These are phyloP conservation scores for Heterobasidion irregulare DNA, from an alignment of 1,284 basidiomycete genomes.

Conservation along the genomic window DNA sequence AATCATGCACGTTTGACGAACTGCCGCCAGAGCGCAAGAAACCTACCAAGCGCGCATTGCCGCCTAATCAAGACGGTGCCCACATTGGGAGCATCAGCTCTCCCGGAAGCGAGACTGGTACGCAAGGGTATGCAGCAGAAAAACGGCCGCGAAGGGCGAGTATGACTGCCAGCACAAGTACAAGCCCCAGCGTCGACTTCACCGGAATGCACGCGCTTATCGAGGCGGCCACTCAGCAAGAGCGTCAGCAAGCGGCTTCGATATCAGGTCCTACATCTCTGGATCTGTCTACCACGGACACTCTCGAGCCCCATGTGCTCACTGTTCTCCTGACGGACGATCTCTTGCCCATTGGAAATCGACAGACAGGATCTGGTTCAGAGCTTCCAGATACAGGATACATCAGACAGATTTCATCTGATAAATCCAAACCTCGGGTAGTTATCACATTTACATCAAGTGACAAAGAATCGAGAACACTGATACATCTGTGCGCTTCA, in stretches of 20 bases:
- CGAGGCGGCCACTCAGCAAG: not conserved
- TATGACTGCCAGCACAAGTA: not conserved
- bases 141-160: not conserved
- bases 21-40: not conserved
- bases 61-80: not conserved
- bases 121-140: not conserved
- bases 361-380: not conserved
- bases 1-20: not conserved
- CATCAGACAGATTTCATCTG: not conserved
- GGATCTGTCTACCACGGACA: not conserved
- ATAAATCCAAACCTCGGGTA: not conserved
- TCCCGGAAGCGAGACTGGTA: not conserved
- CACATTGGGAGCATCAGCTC: not conserved
- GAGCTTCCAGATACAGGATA: not conserved
- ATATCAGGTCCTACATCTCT: not conserved
- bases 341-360: not conserved
- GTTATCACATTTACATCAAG: not conserved
- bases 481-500: not conserved
- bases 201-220: not conserved
- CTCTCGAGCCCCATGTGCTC: not conserved
- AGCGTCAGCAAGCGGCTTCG: not conserved
- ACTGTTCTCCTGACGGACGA: not conserved
- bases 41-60: not conserved
- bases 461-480: too few species aligned
- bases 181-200: not conserved